Base-by-base conservation (phyloP, 805 yeast species). In the Schizosaccharomyces osmophilus region DNA sequence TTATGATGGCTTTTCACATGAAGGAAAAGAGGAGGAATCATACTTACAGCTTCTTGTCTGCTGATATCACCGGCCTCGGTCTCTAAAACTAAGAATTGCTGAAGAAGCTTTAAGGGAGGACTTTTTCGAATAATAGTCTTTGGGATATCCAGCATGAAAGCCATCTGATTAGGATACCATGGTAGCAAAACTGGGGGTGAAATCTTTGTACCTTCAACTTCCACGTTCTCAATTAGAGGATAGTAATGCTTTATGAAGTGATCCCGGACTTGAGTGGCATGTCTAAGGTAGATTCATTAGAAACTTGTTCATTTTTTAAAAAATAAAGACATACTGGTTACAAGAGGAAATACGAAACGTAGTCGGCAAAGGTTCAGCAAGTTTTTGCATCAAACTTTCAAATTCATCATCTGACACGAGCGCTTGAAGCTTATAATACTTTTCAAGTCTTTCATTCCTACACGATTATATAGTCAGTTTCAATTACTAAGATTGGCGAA, bases 31-130 rank as follows among this genome's bases (percentile, higher is more conserved):
- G 99, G 98, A 51, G 99, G 98, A 66, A 93, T 88, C 99, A 93
- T 93, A 1, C 97, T 89, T 1, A 93, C 99, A 1, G 97, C 96
- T 73, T 93, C 99, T 73, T 89, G 99, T 72, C 99, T 81, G 42
- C 95, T 85, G 64, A 93, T 87, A 73, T 93, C 89, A 64, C 99
- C 99, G 42, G 87, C 96, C 61, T 88, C 95, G 55, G 95, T 93
- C 74, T 93, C 98, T 57, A 87, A 79, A 26, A 93, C 97, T 66
- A 93, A 75, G 67, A 87, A 93, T 66, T 95, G 77, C 72, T 93
- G 99, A 59, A 93, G 85, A 67, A 83, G 79, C 19, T 95, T 80
- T 72, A 87, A 93, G 65, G 81, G 83, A 63, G 84, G 84, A 68
- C 87, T 84, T 71, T 88, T 88, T 68, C 95, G 82, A 67, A 93